These are phyloP conservation scores for Fusarium abutilonis DNA, from an alignment of 2,329 filamentous ascomycete species.

Conservation along the genomic window DNA sequence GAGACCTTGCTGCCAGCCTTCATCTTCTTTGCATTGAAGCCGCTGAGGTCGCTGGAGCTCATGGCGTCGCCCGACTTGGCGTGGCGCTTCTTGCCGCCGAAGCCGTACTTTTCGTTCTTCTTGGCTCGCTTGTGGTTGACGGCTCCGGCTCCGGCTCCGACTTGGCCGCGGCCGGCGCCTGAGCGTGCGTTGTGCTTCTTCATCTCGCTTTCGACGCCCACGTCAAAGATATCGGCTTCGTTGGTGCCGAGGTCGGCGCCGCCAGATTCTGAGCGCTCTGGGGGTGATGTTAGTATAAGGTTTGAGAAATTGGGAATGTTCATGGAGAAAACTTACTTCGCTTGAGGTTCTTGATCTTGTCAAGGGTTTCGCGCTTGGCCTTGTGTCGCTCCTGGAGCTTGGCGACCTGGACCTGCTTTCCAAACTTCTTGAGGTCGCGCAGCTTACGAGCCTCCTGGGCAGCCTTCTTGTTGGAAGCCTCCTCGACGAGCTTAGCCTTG, in stretches of 20 bases:
- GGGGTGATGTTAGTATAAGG: constrained; percentile 37
- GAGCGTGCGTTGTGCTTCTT: constrained; percentile 51
- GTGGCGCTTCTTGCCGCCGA: constrained; percentile 94
- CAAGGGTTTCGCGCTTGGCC: constrained; percentile 89
- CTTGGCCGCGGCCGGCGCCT: constrained; percentile 52
- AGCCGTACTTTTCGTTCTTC: constrained; percentile 95
- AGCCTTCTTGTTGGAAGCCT: constrained; percentile 92
- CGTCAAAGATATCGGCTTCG: constrained; percentile 90
- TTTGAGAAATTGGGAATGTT: neutral
- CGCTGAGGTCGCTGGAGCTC: constrained; percentile 81
- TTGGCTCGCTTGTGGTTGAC: constrained; percentile 82
- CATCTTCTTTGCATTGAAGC: constrained; percentile 85
- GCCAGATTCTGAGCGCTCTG: constrained; percentile 83
- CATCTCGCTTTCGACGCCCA: constrained; percentile 79
- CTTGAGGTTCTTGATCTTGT: constrained; percentile 95
- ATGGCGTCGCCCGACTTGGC: constrained; percentile 89
- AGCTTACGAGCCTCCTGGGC: constrained; percentile 89
- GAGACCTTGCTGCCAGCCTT: constrained; percentile 65
- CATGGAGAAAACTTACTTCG: constrained; percentile 73
- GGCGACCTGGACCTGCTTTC: constrained; percentile 96
- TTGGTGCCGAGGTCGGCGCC: constrained; percentile 70
- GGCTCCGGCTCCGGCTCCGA: constrained; percentile 39
- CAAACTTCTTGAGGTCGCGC: constrained; percentile 97
- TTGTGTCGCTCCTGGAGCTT: constrained; percentile 95
- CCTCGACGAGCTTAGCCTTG: constrained; percentile 90